Conservation (phyloP, 306 rosid species). For the Rosa multiflora region DNA sequence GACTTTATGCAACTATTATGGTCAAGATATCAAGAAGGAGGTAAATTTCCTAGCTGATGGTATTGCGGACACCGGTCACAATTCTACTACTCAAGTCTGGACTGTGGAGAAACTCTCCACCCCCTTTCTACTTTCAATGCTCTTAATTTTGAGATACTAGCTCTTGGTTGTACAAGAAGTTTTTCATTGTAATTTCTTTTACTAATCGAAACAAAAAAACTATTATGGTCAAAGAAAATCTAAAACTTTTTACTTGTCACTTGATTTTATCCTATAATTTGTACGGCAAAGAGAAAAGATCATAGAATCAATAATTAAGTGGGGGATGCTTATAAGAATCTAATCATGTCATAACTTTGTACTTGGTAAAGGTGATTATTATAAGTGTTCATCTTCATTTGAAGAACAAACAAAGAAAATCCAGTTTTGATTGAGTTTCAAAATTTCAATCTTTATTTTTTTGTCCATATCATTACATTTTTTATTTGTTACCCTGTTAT, state of each 20-base stretch:
- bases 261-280: neutral
- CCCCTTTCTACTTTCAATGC: no score
- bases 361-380: no score
- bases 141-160: no score
- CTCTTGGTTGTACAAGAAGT: no score
- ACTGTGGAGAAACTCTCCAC: no score
- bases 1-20: neutral
- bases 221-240: constrained; percentile 13
- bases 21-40: no score
- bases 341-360: neutral
- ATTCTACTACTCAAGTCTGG: no score
- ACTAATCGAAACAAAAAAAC: neutral
- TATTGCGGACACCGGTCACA: no score
- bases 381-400: neutral
- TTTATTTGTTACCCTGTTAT: neutral
- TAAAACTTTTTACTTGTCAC: neutral
- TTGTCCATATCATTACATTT: neutral
- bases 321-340: neutral
- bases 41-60: no score
- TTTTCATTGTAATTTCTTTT: no score
- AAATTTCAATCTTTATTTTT: neutral
- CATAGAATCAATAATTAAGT: neutral
- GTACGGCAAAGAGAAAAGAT: neutral
- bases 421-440: neutral
- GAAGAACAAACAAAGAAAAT: neutral